A percentile compares a stretch with the other conserved stretches of the same genome.
Conservation (phyloP, 306 rosid genomes). For the Cotoneaster glaucophyllus region DNA sequence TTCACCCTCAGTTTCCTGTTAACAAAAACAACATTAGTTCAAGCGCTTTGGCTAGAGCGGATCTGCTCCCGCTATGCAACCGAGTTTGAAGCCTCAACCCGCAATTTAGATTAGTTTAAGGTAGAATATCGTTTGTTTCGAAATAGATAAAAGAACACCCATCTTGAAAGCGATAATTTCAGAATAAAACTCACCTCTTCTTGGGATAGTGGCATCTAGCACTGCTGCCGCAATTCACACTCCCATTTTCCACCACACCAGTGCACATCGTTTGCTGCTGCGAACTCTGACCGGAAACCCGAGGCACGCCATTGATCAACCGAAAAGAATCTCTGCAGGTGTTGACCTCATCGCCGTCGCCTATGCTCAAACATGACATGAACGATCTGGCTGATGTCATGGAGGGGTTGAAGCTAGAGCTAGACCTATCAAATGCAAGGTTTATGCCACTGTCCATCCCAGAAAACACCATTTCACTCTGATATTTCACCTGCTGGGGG, state of each 20-base stretch:
- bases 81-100: too few species aligned
- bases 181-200: slow-evolving; percentile 57
- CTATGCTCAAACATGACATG: slow-evolving; percentile 84
- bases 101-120: too few species aligned
- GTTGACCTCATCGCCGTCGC: slow-evolving; percentile 65
- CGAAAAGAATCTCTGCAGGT: slow-evolving; percentile 60
- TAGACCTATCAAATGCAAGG: slow-evolving; percentile 73
- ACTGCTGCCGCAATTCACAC: slow-evolving; percentile 65
- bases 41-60: too few species aligned
- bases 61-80: too few species aligned
- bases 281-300: slow-evolving; percentile 56
- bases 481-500: slow-evolving; percentile 46
- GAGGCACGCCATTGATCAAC: slow-evolving; percentile 54
- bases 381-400: slow-evolving; percentile 77
- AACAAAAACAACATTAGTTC: background rate
- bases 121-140: too few species aligned
- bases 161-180: background rate
- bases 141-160: background rate
- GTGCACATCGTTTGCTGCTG: slow-evolving; percentile 71
- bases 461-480: slow-evolving; percentile 57
- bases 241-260: slow-evolving; percentile 61
- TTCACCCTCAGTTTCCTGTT: slow-evolving; percentile 80
- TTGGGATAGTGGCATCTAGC: slow-evolving; percentile 78
- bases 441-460: slow-evolving; percentile 60
- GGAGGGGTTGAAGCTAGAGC: slow-evolving; percentile 51